A percentile compares a stretch with the other conserved stretches of the same genome.
phyloP scores from a whole-genome alignment of 805 yeast genomes.

The Sungouiella thailandica region DNA sequence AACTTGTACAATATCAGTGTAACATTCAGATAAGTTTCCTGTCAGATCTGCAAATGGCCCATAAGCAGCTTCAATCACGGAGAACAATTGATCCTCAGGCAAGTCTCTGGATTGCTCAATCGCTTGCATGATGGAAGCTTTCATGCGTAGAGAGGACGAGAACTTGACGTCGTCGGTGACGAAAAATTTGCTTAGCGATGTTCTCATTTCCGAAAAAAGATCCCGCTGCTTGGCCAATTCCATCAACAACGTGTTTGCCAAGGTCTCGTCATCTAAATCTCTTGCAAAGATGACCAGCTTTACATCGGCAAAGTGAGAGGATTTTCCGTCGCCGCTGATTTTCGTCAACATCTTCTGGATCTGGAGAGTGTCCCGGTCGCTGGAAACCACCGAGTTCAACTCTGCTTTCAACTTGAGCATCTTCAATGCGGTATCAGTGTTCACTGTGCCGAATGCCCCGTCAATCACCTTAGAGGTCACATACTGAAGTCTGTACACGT shows the following conservation, averaged over 20 bases:
- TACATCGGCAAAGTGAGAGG: conserved; percentile 7
- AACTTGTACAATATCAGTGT: conserved; percentile 15
- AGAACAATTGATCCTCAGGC: neutral
- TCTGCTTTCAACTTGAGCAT: conserved; percentile 21
- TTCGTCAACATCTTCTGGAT: conserved; percentile 7
- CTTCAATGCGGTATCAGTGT: conserved; percentile 7
- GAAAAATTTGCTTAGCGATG: conserved; percentile 13
- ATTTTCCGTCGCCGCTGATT: conserved; percentile 4
- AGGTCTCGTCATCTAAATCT: conserved; percentile 20
- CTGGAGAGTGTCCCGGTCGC: conserved; percentile 5
- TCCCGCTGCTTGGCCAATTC: conserved; percentile 2
- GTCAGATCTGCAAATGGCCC: neutral
- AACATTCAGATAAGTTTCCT: conserved; percentile 11
- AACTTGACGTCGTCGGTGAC: conserved; percentile 19
- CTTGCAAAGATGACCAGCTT: conserved; percentile 14
- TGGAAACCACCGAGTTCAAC: conserved; percentile 12
- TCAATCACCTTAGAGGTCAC: neutral
- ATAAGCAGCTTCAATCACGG: neutral
- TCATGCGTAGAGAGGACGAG: conserved; percentile 16
- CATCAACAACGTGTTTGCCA: conserved; percentile 16
- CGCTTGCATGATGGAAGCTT: conserved; percentile 10
- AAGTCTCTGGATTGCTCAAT: neutral
- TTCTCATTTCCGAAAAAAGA: conserved; percentile 4
- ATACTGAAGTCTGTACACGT: conserved; percentile 12
- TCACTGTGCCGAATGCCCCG: conserved; percentile 1